phyloP scores from a whole-genome alignment of 2,329 filamentous ascomycete species.

The Trichoderma hamatum region DNA sequence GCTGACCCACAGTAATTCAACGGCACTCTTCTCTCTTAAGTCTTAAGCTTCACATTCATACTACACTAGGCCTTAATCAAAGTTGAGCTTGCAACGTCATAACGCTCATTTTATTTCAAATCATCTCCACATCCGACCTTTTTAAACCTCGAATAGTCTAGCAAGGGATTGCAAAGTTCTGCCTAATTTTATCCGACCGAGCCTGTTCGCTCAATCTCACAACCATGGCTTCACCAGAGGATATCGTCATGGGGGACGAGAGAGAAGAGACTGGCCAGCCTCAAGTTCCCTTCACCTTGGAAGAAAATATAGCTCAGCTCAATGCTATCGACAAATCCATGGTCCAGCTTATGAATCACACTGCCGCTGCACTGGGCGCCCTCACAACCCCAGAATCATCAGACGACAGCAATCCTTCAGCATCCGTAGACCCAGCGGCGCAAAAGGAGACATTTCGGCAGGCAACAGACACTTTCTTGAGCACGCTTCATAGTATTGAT shows the following conservation, averaged over 20 bases:
- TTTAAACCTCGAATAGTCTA: too few species aligned
- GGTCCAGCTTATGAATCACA: slow-evolving; percentile 47
- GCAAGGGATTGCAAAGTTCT: not conserved
- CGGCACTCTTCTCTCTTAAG: not conserved
- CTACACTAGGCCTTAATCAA: not conserved
- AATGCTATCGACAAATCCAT: slow-evolving; percentile 72
- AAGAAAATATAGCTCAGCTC: slow-evolving; percentile 79
- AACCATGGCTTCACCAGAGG: slow-evolving; percentile 39
- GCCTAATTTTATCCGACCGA: not conserved
- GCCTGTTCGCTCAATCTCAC: not conserved
- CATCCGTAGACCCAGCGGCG: slow-evolving; percentile 48
- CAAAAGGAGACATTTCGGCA: slow-evolving; percentile 61
- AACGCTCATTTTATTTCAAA: not conserved
- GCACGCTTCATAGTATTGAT: slow-evolving; percentile 72
- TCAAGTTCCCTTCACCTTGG: slow-evolving; percentile 65
- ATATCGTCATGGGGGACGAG: slow-evolving; percentile 38
- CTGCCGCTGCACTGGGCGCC: slow-evolving; percentile 50
- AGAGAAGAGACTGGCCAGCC: slow-evolving; percentile 33
- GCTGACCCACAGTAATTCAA: slow-evolving; percentile 4
- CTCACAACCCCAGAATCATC: slow-evolving; percentile 44
- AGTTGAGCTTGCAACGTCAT: not conserved
- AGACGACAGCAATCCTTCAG: slow-evolving; percentile 27
- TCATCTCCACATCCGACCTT: not conserved
- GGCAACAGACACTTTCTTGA: slow-evolving; percentile 69
- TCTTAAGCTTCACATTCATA: not conserved